Evolutionary conservation across 2,329 filamentous ascomycete genomes (phyloP).

Genomic region (Chaetothyriales sp.): DNA sequence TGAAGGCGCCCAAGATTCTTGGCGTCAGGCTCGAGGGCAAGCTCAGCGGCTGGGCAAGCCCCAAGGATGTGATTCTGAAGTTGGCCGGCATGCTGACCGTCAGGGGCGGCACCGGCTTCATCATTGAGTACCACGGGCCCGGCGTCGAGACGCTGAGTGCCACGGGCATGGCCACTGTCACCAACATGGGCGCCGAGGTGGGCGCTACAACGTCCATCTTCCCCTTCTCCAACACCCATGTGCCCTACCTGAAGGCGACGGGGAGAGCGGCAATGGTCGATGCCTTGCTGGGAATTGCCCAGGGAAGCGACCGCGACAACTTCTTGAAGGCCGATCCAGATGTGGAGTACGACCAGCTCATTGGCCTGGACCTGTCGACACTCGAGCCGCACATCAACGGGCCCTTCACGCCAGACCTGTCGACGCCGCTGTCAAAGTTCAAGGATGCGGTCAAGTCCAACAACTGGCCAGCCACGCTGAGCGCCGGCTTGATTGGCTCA

Average conservation of each 20-base stretch:
- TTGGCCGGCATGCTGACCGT: constrained; percentile 85
- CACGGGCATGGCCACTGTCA: constrained; percentile 85
- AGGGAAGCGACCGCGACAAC: constrained; percentile 44
- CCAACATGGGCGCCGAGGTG: constrained; percentile 76
- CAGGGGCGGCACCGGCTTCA: constrained; percentile 80
- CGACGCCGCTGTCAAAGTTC: constrained; percentile 82
- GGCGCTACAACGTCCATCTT: constrained; percentile 94
- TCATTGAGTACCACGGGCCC: constrained; percentile 87
- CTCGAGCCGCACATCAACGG: constrained; percentile 96
- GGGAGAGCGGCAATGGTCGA: constrained; percentile 58
- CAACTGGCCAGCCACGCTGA: constrained; percentile 80
- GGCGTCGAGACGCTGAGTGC: constrained; percentile 79
- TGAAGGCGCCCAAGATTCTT: constrained; percentile 84
- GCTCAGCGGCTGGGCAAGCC: constrained; percentile 79
- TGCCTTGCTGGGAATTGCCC: constrained; percentile 50
- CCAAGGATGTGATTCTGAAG: constrained; percentile 88
- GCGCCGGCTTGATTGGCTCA: constrained; percentile 87
- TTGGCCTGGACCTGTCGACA: constrained; percentile 77
- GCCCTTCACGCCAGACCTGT: constrained; percentile 89
- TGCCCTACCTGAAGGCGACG: constrained; percentile 76
- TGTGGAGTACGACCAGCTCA: constrained; percentile 78
- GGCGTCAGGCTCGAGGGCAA: constrained; percentile 73
- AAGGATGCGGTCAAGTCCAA: constrained; percentile 71
- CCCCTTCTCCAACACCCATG: constrained; percentile 74
- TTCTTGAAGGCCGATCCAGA: constrained; percentile 64